These are phyloP conservation scores for Allium sativum DNA, from an alignment of 106 monocot genomes.

Conservation along the genomic window DNA sequence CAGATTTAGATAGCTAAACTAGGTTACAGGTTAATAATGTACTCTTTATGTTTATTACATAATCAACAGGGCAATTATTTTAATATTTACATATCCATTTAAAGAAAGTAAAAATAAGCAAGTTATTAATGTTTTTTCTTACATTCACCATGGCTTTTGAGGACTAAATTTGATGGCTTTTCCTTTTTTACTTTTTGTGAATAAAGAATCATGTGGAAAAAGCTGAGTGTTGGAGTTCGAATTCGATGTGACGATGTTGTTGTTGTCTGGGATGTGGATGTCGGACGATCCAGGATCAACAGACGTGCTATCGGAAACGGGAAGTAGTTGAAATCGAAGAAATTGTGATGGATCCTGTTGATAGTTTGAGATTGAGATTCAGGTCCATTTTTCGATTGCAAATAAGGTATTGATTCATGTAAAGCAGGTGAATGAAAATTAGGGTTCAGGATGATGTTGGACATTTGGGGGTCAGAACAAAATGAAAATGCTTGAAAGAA, in stretches of 20 bases:
- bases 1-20: no score
- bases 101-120: no score
- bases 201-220: conserved; percentile 16
- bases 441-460: no score
- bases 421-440: no score
- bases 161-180: conserved; percentile 1
- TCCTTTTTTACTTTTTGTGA: background rate
- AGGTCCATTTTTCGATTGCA: background rate
- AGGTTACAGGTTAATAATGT: no score
- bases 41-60: no score
- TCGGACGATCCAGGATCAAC: conserved; percentile 41
- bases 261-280: conserved; percentile 41
- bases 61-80: no score
- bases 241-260: conserved; percentile 45
- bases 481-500: no score
- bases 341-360: conserved; percentile 17
- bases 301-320: conserved; percentile 57
- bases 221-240: conserved; percentile 27
- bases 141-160: conserved; percentile 14
- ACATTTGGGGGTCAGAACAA: no score
- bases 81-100: no score
- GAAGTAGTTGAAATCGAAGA: conserved; percentile 36
- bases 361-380: conserved; percentile 1
- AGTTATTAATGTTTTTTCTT: conserved; percentile 11
- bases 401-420: no score